Percentiles rank a stretch among this genome's conserved stretches.
These are phyloP conservation scores for Lippia alba DNA, from an alignment of 305 asterid genomes.

Conservation along the genomic window DNA sequence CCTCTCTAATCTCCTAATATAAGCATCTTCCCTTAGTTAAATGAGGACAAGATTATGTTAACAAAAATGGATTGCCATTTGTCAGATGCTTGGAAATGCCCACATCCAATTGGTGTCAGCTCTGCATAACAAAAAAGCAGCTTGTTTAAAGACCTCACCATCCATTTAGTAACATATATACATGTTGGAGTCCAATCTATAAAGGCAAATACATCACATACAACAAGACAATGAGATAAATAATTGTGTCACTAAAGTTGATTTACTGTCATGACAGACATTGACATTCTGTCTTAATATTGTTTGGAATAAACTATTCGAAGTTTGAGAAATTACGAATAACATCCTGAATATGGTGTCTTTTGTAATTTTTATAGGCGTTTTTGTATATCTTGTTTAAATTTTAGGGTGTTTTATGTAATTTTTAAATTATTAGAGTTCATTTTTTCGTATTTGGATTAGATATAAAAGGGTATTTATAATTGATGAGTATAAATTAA, in stretches of 20 bases:
- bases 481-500: too few species aligned
- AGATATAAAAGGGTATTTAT: too few species aligned
- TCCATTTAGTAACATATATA: constrained; percentile 25
- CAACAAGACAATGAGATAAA: not conserved
- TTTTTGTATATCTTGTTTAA: too few species aligned
- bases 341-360: too few species aligned
- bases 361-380: too few species aligned
- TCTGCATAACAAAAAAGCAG: constrained; percentile 31
- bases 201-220: constrained; percentile 34
- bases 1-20: constrained; percentile 31
- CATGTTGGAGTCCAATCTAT: constrained; percentile 35
- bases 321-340: too few species aligned
- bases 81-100: constrained; percentile 36
- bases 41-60: constrained; percentile 42
- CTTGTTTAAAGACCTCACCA: constrained; percentile 26
- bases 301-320: too few species aligned
- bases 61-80: constrained; percentile 48
- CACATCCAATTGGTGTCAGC: constrained; percentile 39
- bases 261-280: constrained; percentile 38
- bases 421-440: too few species aligned
- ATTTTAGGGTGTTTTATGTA: too few species aligned
- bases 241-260: not conserved
- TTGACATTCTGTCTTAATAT: constrained; percentile 27
- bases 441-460: too few species aligned
- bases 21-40: constrained; percentile 39